These are phyloP conservation scores for Sarcodon sp. DNA, from an alignment of 768 basidiomycete species.

Conservation along the genomic window DNA sequence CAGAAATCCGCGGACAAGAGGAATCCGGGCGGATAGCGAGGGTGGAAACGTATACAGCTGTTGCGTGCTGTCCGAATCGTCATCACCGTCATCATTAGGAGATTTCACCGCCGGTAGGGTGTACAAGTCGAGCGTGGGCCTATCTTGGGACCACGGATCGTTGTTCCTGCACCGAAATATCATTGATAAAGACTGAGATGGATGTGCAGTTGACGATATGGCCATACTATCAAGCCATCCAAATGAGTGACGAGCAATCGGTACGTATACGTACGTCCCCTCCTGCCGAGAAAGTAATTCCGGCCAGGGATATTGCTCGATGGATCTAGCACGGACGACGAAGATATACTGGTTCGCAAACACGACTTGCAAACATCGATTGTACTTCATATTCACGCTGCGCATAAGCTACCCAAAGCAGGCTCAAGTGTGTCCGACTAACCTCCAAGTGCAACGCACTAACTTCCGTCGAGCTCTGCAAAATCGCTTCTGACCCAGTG, in stretches of 20 bases:
- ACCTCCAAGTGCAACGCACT: constrained; percentile 19
- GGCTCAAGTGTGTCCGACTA: neutral
- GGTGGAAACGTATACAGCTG: constrained; percentile 41
- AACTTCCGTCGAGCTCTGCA: constrained; percentile 24
- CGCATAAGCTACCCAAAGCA: neutral
- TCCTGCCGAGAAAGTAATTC: constrained; percentile 14
- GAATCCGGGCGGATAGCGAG: constrained; percentile 13
- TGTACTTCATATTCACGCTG: constrained; percentile 20
- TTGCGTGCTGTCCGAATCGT: no score
- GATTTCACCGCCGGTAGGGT: constrained; percentile 24
- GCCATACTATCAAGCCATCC: constrained; percentile 59
- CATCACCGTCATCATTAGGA: constrained; percentile 7
- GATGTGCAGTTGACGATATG: constrained; percentile 12
- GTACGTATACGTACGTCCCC: constrained; percentile 16
- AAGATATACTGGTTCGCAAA: constrained; percentile 34
- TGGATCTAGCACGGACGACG: constrained; percentile 45
- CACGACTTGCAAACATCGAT: constrained; percentile 39
- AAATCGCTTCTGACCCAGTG: constrained; percentile 28
- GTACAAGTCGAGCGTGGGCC: constrained; percentile 37
- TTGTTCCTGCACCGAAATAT: constrained; percentile 48
- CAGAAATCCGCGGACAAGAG: constrained; percentile 35
- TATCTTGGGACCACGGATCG: constrained; percentile 43
- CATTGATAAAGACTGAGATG: constrained; percentile 25
- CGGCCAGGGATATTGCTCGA: constrained; percentile 42
- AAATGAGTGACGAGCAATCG: constrained; percentile 36